Base-by-base conservation (phyloP, 1,284 basidiomycete species). In the Neolentinus lepideus region DNA sequence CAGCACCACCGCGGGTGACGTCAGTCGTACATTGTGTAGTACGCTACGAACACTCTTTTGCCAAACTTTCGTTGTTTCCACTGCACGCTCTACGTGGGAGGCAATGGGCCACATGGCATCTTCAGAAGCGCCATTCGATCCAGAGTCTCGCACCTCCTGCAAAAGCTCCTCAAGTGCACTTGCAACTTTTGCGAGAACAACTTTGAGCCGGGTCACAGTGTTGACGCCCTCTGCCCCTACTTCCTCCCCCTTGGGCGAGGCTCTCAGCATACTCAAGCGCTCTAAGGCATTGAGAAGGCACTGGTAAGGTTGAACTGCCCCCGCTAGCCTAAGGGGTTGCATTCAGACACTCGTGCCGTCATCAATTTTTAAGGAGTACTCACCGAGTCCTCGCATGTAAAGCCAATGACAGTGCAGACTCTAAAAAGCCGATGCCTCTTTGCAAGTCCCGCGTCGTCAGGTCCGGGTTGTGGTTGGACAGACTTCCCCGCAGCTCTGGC, bases 361-460 rank as follows among this genome's bases (percentile, higher is more conserved):
- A 12, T 31, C 4, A 31, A 12, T 4, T 12, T 31, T 9, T 4
- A 43, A 21, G 4, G 6, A n/a, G 47, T 10, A 66, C 76, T 67
- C 57, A 82, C 81, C 67, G 62, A 9, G 63, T 54, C 58, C 80
- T 68, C 38, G 69, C 64, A 3, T 66, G 77, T 4, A 93, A 62
- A 1, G 86, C 85, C 35, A 84, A 70, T 2, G 78, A 77, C 67
- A 89, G 85, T 1, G 84, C 78, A 51, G 89, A 93, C 70, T 98
- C 94, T 8, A 93, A 77, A 56, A 91, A 81, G 59, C 81, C 85
- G 22, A 92, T 70, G 3, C 88, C 93, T 56, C 92, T 80, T 64
- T 87, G 87, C 12, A 98, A 74, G 59, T 99, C 95, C 6, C 89
- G 84, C 11, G 92, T 92, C 8, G 83, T 79, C 45, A 99, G 67